Conservation (phyloP, 352 stramenopile species). For the Detonula confervacea region DNA sequence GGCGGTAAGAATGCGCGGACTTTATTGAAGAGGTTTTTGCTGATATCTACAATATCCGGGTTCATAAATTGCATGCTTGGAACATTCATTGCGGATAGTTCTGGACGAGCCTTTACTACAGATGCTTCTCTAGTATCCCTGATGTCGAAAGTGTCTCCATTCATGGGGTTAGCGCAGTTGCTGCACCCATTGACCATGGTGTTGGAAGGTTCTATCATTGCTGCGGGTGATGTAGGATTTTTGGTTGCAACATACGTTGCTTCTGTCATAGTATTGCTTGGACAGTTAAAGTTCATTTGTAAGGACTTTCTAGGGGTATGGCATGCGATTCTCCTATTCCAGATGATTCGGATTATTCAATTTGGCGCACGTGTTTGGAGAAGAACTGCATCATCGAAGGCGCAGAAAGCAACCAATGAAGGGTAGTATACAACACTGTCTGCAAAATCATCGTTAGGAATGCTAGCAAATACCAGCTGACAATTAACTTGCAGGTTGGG, state of each 20-base stretch:
- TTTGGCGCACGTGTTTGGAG: constrained; percentile 59
- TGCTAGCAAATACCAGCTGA: too few relatives aligned
- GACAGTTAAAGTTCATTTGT: constrained; percentile 52
- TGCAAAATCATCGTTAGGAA: too few relatives aligned
- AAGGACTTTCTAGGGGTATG: constrained; percentile 74
- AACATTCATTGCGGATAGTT: constrained; percentile 52
- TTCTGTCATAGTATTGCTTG: constrained; percentile 53
- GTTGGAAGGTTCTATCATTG: constrained; percentile 76
- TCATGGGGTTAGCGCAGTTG: constrained; percentile 58
- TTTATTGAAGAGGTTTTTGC: constrained; percentile 41
- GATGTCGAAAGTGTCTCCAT: constrained; percentile 53
- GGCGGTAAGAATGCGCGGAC: constrained; percentile 43
- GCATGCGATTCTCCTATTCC: constrained; percentile 72
- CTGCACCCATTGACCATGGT: constrained; percentile 83
- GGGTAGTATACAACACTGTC: neutral
- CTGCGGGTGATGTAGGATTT: constrained; percentile 62
- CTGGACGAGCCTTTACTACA: constrained; percentile 64
- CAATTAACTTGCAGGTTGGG: too few relatives aligned
- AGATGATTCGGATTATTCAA: constrained; percentile 69
- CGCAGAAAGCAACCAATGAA: neutral
- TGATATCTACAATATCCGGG: constrained; percentile 35
- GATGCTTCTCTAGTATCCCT: constrained; percentile 53
- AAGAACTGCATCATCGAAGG: constrained; percentile 27
- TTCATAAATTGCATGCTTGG: constrained; percentile 34
- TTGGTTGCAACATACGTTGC: constrained; percentile 67